Evolutionary conservation across 108 stramenopile genomes (phyloP), one percentile per base, ranked within the genome.

Genomic region (Cylindrotheca closterium): DNA sequence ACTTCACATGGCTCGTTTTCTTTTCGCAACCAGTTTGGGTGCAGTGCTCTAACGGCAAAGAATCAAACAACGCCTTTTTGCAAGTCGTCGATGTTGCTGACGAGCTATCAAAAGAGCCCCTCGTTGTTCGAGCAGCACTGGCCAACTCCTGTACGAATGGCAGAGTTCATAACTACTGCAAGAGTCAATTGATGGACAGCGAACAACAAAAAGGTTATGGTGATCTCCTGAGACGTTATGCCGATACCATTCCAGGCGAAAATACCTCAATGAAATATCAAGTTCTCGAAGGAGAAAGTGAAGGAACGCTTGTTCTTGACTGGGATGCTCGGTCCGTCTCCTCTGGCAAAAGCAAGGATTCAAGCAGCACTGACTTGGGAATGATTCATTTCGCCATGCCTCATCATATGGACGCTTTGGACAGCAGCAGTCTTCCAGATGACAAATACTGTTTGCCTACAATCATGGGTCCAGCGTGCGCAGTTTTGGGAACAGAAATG

Each of bases 1-100:
- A 95, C 62, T 84, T 83, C 54, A 89, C 95, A 2, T 98, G 97
- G 97, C 72, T 96, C 4, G 78, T 94, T 22, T 98, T 96, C 68
- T 74, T 93, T 54, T 95, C 94, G 15, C 67, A 83, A 24, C 93
- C 97, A 10, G 84, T 75, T n/a, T 57, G 57, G 47, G 71, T 96
- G 19, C 47, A 60, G 29, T 89, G 83, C 55, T 66, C 57, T 58
- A 52, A 82, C 53, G 65, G 70, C 25, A 65, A 59, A 30, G 34
- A 49, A 22, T 50, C 59, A 58, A 53, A 46, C n/a, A 25, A 29
- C 25, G 78, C 78, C n/a, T 10, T 71, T 3, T 1, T 74, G 15
- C 79, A 77, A 53, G 76, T 74, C 2, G 57, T 65, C 7, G 60
- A 47, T 52, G 28, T 27, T 27, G 63, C 47, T 25, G 31, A 63